phyloP scores from a whole-genome alignment of 2,329 filamentous ascomycete genomes.

The Westerdykella aurantiaca region DNA sequence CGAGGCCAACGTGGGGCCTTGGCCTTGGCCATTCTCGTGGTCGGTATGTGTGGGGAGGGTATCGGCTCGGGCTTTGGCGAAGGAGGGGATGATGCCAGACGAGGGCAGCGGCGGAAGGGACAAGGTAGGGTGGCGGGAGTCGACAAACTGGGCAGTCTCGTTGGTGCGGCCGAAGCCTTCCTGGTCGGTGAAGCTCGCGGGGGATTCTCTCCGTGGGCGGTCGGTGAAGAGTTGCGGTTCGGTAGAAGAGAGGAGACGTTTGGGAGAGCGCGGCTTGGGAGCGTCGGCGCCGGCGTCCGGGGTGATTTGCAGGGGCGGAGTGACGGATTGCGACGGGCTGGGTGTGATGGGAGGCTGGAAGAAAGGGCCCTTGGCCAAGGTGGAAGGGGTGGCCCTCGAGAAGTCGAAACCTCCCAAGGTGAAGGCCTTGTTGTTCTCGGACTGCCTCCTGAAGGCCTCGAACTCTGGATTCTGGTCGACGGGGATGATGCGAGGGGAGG shows the following conservation, averaged over 20 bases:
- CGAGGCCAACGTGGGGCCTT: slow-evolving; percentile 39
- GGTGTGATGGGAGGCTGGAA: slow-evolving; percentile 18
- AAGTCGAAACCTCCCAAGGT: slow-evolving; percentile 40
- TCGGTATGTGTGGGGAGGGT: slow-evolving; percentile 39
- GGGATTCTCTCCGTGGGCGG: slow-evolving; percentile 43
- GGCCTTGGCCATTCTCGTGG: slow-evolving; percentile 12
- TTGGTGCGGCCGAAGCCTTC: slow-evolving; percentile 33
- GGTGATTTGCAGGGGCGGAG: slow-evolving; percentile 18
- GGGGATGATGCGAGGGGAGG: slow-evolving; percentile 63
- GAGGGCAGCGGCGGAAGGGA: slow-evolving; percentile 24
- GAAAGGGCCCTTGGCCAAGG: slow-evolving; percentile 13
- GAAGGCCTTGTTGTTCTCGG: slow-evolving; percentile 53
- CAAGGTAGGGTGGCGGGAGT: slow-evolving; percentile 25
- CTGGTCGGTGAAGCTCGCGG: slow-evolving; percentile 37
- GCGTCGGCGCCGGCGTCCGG: slow-evolving; percentile 13
- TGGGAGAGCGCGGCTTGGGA: slow-evolving; percentile 39
- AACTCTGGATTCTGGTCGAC: slow-evolving; percentile 76
- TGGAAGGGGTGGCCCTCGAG: slow-evolving; percentile 20
- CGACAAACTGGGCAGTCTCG: slow-evolving; percentile 30
- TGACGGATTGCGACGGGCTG: slow-evolving; percentile 33
- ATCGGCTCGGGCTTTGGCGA: slow-evolving; percentile 35
- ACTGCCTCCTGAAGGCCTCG: slow-evolving; percentile 67
- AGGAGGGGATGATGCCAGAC: background rate
- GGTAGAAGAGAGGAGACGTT: slow-evolving; percentile 42
- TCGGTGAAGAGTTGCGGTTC: slow-evolving; percentile 40